A percentile compares a stretch with the other conserved stretches of the same genome.
These are phyloP conservation scores for Psilocybe mexicana DNA, from an alignment of 1,284 basidiomycete genomes.

Conservation along the genomic window DNA sequence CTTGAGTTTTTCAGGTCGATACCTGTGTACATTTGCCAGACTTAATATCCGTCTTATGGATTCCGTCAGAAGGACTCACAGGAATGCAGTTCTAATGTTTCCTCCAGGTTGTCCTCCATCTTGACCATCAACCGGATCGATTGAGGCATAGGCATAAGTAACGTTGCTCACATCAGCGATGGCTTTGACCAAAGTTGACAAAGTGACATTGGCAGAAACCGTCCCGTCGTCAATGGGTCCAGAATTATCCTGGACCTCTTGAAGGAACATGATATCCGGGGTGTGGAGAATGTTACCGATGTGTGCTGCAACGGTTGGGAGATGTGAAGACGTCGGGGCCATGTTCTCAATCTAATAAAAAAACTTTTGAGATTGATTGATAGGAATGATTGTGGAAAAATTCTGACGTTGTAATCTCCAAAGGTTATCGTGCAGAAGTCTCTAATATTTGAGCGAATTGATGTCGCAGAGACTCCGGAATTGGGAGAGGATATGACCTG, in stretches of 20 bases:
- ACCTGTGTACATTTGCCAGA: constrained; percentile 31
- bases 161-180: constrained; percentile 47
- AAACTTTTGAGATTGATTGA: constrained; percentile 17
- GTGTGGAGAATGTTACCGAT: constrained; percentile 52
- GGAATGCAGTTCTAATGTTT: constrained; percentile 62
- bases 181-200: constrained; percentile 49
- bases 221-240: constrained; percentile 57
- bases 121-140: constrained; percentile 52
- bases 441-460: constrained; percentile 33
- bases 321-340: constrained; percentile 49
- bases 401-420: constrained; percentile 55
- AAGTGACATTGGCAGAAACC: constrained; percentile 55
- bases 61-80: constrained; percentile 36
- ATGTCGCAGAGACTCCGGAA: constrained; percentile 38
- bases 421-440: constrained; percentile 53
- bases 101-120: constrained; percentile 69
- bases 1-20: constrained; percentile 48
- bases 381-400: background rate
- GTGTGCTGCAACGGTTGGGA: constrained; percentile 54
- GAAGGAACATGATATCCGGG: constrained; percentile 64
- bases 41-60: background rate
- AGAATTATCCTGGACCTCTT: constrained; percentile 69
- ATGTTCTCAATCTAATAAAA: constrained; percentile 52
- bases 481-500: constrained; percentile 42
- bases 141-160: constrained; percentile 50